Conservation (phyloP, 768 basidiomycete genomes). For the Trametes coccinea region DNA sequence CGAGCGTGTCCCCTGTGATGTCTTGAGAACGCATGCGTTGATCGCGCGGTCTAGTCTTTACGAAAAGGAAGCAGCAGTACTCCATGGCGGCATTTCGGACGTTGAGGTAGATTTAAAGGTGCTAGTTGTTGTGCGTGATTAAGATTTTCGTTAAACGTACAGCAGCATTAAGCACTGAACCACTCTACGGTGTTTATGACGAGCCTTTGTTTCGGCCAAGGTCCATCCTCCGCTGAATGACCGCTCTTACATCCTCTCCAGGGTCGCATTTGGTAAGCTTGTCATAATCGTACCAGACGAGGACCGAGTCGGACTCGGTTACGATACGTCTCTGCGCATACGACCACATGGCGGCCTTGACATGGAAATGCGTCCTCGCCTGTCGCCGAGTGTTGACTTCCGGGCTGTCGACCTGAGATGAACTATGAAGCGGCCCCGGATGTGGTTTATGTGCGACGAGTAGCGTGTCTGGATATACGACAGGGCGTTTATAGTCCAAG, state of each 20-base stretch:
- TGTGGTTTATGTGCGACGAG: constrained; percentile 61
- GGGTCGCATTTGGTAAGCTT: constrained; percentile 63
- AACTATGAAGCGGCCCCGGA: constrained; percentile 23
- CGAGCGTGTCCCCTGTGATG: no score
- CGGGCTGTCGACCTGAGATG: constrained; percentile 8
- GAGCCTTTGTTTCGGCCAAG: neutral
- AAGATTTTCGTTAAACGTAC: no score
- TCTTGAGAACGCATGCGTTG: no score
- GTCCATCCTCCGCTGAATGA: constrained; percentile 31
- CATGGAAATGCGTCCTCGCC: constrained; percentile 45
- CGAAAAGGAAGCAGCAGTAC: no score
- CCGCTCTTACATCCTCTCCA: constrained; percentile 46
- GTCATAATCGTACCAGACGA: constrained; percentile 83
- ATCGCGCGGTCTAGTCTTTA: no score
- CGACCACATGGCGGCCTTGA: constrained; percentile 62
- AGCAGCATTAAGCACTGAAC: neutral
- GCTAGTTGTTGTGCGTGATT: no score
- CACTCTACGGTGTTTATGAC: neutral
- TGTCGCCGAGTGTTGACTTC: constrained; percentile 3
- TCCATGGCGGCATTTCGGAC: no score
- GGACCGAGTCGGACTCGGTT: constrained; percentile 59
- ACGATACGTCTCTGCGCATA: constrained; percentile 62
- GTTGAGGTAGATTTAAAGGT: no score
- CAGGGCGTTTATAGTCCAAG: constrained; percentile 67
- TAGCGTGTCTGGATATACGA: constrained; percentile 75